Conservation (phyloP, 371 early-diverging fungal genomes). For the Rhizopus sp. region DNA sequence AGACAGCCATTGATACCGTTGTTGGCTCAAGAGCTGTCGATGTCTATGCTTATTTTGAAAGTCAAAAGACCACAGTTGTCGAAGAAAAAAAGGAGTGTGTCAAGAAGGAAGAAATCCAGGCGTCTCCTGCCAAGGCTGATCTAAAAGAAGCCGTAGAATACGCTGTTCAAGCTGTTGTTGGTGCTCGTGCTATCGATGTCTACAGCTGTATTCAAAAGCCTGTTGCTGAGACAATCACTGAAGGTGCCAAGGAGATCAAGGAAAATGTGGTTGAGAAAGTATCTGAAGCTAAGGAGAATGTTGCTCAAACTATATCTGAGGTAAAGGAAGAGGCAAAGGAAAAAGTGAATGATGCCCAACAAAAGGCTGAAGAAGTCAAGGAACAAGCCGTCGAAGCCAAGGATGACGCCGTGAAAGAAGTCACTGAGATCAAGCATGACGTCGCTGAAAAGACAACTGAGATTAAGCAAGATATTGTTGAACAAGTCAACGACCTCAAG, state of each 20-base stretch:
- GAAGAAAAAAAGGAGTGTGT: slow-evolving; percentile 11
- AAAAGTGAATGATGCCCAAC: slow-evolving; percentile 15
- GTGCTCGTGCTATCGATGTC: slow-evolving; percentile 11
- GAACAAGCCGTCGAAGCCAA: slow-evolving; percentile 29
- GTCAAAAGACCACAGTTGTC: slow-evolving; percentile 5
- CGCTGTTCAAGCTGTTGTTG: slow-evolving; percentile 24
- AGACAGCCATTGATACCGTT: slow-evolving; percentile 33
- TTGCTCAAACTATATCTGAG: neutral
- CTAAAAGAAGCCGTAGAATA: slow-evolving; percentile 17
- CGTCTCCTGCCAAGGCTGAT: neutral
- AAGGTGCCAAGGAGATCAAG: slow-evolving; percentile 1
- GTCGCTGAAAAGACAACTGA: neutral
- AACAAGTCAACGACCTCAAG: neutral
- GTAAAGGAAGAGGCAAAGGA: slow-evolving; percentile 6
- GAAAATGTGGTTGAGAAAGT: slow-evolving; percentile 5
- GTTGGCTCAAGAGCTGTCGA: slow-evolving; percentile 28
- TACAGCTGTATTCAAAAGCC: slow-evolving; percentile 10
- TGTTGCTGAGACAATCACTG: neutral
- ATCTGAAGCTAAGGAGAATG: neutral
- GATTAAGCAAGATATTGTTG: slow-evolving; percentile 5
- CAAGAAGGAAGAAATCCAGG: slow-evolving; percentile 16
- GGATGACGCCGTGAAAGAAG: slow-evolving; percentile 9
- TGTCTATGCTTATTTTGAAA: slow-evolving; percentile 27
- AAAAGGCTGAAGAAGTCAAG: slow-evolving; percentile 22
- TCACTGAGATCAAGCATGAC: neutral